phyloP scores from a whole-genome alignment of 768 basidiomycete genomes.

The Mycena galopus region DNA sequence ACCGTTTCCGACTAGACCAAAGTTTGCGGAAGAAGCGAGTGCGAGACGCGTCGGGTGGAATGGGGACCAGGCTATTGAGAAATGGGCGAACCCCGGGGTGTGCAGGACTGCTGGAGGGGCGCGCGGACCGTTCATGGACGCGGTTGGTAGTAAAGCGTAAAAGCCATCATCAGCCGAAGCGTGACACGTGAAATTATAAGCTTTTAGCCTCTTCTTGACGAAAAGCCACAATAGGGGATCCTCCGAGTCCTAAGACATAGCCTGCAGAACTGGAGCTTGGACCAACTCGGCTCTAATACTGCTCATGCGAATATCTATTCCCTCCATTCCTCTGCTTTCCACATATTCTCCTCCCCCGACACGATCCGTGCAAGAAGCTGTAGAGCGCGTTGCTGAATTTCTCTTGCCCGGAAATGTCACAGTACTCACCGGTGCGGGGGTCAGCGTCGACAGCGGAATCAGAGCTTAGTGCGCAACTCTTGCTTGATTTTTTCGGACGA shows the following conservation, averaged over 20 bases:
- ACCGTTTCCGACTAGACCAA: conserved; percentile 95
- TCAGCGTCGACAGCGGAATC: conserved; percentile 96
- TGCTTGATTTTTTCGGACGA: neutral
- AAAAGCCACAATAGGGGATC: no score
- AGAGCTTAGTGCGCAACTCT: conserved; percentile 73
- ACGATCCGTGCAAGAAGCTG: conserved; percentile 64
- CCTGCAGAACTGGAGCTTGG: no score
- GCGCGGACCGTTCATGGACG: conserved; percentile 48
- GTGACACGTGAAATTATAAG: conserved; percentile 30
- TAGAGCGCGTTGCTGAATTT: conserved; percentile 75
- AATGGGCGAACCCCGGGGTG: conserved; percentile 89
- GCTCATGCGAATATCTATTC: conserved; percentile 84
- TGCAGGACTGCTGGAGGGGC: conserved; percentile 66
- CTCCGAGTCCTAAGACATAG: no score
- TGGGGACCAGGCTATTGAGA: conserved; percentile 86
- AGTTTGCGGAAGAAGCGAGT: conserved; percentile 90
- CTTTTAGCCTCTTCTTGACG: no score
- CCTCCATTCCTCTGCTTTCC: conserved; percentile 77
- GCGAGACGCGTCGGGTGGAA: conserved; percentile 83
- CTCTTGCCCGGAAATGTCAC: conserved; percentile 77
- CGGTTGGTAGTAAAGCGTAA: neutral
- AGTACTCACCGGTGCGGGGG: conserved; percentile 91
- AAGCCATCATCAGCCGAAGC: conserved; percentile 10
- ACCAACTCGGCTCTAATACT: neutral
- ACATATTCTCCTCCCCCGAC: conserved; percentile 50